Evolutionary conservation across 805 yeast genomes (phyloP), one percentile per base, ranked within the genome.

Genomic region (Brettanomyces bruxellensis): DNA sequence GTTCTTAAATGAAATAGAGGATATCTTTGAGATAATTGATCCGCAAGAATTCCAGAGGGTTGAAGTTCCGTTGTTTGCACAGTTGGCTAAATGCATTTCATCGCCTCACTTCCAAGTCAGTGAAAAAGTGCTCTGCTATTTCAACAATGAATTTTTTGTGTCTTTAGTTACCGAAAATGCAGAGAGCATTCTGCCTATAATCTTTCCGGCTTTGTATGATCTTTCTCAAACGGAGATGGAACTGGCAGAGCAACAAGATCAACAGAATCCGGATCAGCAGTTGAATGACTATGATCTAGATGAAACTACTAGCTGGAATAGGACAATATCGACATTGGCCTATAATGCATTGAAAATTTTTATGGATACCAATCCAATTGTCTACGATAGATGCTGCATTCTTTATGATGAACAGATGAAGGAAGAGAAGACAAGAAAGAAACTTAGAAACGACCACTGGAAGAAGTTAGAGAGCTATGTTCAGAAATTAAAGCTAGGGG

Each of bases 81-180:
- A 93, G 67, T 74, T 93, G 53, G 85, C 96, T 44, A 88, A 86
- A 65, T 91, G 98, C 68, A 90, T 93, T 37, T 77, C 95, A 25
- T 86, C 95, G 2, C 87, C 96, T 25, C 98, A 93, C 69, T 95
- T 93, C 72, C 99, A 93, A 72, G 96, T 93, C 25, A 85, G 95
- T 48, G 99, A 93, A 67, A 88, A 95, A 55, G 96, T 93, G 2
- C 75, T 93, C 49, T 85, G 90, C 61, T 88, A 81, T 65, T 93
- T 96, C 93, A 86, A 87, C 57, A 91, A 91, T 64, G 98, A 93
- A 60, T 90, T 87, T 67, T 90, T 93, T 64, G 77, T 90, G 52
- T 84, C 89, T 38, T 68, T 91, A 55, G 89, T 93, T 43, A 87
- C 95, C 22, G 98, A 93, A 58, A 86, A 86, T 62, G 90, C 95